Base-by-base conservation (phyloP, 306 rosid species). In the Vicia villosa region DNA sequence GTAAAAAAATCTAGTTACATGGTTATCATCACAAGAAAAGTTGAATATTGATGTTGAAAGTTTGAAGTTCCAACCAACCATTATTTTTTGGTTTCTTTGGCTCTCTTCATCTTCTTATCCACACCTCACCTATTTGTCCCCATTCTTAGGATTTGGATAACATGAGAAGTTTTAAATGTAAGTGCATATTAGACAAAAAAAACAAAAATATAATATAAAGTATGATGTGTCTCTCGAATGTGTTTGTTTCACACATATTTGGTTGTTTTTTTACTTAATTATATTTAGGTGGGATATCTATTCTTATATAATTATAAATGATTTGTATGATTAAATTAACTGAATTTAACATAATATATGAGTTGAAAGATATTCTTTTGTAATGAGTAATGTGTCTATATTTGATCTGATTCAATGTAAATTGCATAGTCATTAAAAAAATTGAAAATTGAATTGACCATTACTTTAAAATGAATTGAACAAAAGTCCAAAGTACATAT, bases 31-130 rank as follows among this genome's bases (percentile, higher is more conserved):
- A 63, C 11, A 36, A 20, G 2, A 49, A 54, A 32, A 21, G 50
- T 70, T 19, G 68, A 63, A 9, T 15, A 38, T 34, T 77, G 77
- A 77, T 1, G 55, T 64, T 71, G 68, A 71, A 71, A 43, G 81
- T 47, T 55, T 40, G 54, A 42, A 70, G 71, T 69, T 65, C 20
- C 41, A 47, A 38, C 68, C 63, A 63, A 43, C 56, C 68, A 32
- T 55, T 10, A 34, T 63, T 63, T 55, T 77, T 55, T 36, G 46
- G 63, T 15, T 3, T 40, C 2, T 63, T 71, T 73, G 72, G 76
- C 34, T 47, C 52, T 63, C 66, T 66, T 64, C 68, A 70, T 54
- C 72, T 54, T 55, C 76, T 77, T 77, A 77, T 77, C 81, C 81
- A 70, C 37, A 42, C 11, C 10, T n/a, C 22, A 64, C 58, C 37